These are phyloP conservation scores for Picea glauca DNA, from an alignment of 75 land plant species.

Conservation along the genomic window DNA sequence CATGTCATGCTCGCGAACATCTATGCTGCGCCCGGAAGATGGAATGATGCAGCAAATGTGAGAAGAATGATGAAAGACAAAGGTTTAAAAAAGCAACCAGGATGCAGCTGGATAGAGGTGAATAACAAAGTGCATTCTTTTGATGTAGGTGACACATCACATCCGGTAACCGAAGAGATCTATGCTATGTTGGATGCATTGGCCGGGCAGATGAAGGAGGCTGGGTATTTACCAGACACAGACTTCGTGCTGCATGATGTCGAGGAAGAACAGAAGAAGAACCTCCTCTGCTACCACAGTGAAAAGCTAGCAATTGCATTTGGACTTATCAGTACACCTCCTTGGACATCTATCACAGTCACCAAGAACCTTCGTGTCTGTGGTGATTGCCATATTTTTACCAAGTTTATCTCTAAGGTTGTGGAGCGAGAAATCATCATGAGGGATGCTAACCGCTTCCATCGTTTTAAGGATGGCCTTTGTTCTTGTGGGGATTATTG, in stretches of 20 bases:
- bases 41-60: slow-evolving; percentile 5
- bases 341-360: slow-evolving; percentile 14
- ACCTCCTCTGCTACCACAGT: slow-evolving; percentile 14
- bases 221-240: slow-evolving; percentile 16
- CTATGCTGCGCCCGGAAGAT: slow-evolving; percentile 2
- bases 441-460: slow-evolving; percentile 29
- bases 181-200: slow-evolving; percentile 18
- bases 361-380: slow-evolving; percentile 29
- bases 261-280: slow-evolving; percentile 11
- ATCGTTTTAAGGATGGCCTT: slow-evolving; percentile 29
- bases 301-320: slow-evolving; percentile 36
- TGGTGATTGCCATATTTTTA: slow-evolving; percentile 25
- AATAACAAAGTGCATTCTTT: slow-evolving; percentile 12
- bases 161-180: slow-evolving; percentile 15
- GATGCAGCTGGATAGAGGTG: slow-evolving; percentile 13
- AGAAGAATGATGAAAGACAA: slow-evolving; percentile 6
- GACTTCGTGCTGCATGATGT: slow-evolving; percentile 7
- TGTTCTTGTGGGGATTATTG: slow-evolving; percentile 30
- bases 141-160: slow-evolving; percentile 14
- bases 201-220: slow-evolving; percentile 2
- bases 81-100: slow-evolving; percentile 1
- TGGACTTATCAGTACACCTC: slow-evolving; percentile 30
- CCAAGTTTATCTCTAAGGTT: slow-evolving; percentile 27
- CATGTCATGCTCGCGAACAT: slow-evolving; percentile 21
- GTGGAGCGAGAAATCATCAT: slow-evolving; percentile 21